Conservation (phyloP, 805 yeast species). For the Wickerhamomyces mucosus region DNA sequence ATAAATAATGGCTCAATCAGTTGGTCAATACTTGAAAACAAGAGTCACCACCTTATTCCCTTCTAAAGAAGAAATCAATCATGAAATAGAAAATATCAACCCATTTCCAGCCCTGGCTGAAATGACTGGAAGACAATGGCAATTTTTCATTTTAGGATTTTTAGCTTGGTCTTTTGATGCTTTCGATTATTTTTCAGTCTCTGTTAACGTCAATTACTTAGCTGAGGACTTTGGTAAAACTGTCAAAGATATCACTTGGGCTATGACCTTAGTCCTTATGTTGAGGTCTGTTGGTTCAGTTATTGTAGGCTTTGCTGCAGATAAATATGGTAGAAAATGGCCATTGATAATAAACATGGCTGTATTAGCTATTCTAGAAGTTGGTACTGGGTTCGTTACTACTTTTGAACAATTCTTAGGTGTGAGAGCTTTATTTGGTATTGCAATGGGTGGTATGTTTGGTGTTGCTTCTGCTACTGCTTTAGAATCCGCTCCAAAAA, state of each 20-base stretch:
- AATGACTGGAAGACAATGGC: slow-evolving; percentile 44
- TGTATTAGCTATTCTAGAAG: slow-evolving; percentile 42
- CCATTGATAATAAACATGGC: slow-evolving; percentile 40
- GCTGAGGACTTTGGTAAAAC: slow-evolving; percentile 35
- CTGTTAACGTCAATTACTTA: slow-evolving; percentile 38
- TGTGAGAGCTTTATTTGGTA: slow-evolving; percentile 54
- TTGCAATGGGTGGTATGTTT: slow-evolving; percentile 41
- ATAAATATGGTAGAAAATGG: slow-evolving; percentile 52
- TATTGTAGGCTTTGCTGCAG: slow-evolving; percentile 51
- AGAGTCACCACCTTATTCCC: slow-evolving; percentile 44
- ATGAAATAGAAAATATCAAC: slow-evolving; percentile 36
- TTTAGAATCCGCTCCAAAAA: slow-evolving; percentile 37
- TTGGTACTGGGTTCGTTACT: slow-evolving; percentile 53
- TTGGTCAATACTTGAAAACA: slow-evolving; percentile 18
- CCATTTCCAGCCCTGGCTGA: slow-evolving; percentile 50
- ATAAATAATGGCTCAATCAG: too few species aligned
- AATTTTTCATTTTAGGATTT: slow-evolving; percentile 43
- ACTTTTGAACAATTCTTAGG: slow-evolving; percentile 50
- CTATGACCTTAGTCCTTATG: slow-evolving; percentile 57
- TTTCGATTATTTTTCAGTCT: slow-evolving; percentile 51
- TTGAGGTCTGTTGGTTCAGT: slow-evolving; percentile 58
- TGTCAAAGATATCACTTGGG: slow-evolving; percentile 46
- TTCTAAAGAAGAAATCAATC: slow-evolving; percentile 28
- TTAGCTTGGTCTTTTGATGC: slow-evolving; percentile 61
- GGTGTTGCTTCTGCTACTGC: slow-evolving; percentile 36